These are phyloP conservation scores for Coniochaeta hoffmannii DNA, from an alignment of 2,329 filamentous ascomycete genomes.

Conservation along the genomic window DNA sequence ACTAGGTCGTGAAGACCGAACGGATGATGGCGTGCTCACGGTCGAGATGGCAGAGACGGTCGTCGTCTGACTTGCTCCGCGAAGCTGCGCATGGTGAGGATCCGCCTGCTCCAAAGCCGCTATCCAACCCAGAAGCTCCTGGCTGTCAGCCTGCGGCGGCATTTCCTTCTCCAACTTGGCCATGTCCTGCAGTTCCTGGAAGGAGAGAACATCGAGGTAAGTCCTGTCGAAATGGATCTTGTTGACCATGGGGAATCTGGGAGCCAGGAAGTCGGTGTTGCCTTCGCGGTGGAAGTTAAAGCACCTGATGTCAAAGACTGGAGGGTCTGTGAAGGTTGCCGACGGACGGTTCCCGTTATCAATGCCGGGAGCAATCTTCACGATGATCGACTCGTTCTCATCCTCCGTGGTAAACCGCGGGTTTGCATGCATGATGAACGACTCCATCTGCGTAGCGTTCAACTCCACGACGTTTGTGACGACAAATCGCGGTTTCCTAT, in stretches of 20 bases:
- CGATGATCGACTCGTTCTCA: slow-evolving; percentile 31
- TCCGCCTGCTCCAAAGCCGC: slow-evolving; percentile 50
- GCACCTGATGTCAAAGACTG: slow-evolving; percentile 74
- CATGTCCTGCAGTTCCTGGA: slow-evolving; percentile 61
- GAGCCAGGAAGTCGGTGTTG: slow-evolving; percentile 62
- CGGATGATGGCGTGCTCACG: slow-evolving; percentile 10
- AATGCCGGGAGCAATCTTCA: slow-evolving; percentile 39
- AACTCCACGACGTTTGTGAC: slow-evolving; percentile 59
- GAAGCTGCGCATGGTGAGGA: slow-evolving; percentile 32
- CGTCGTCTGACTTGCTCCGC: slow-evolving; percentile 37
- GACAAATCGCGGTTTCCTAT: slow-evolving; percentile 51
- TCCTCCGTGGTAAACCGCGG: slow-evolving; percentile 30
- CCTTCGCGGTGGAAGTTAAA: slow-evolving; percentile 70
- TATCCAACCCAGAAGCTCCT: slow-evolving; percentile 56
- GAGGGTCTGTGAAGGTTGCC: slow-evolving; percentile 58
- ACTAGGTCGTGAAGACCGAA: not conserved
- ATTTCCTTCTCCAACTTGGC: slow-evolving; percentile 49
- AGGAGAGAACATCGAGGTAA: slow-evolving; percentile 60
- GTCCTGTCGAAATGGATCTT: slow-evolving; percentile 74
- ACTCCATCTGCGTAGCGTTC: slow-evolving; percentile 40
- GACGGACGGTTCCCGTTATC: slow-evolving; percentile 34
- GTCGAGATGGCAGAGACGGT: slow-evolving; percentile 24
- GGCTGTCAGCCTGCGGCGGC: slow-evolving; percentile 44
- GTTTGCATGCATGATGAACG: slow-evolving; percentile 40
- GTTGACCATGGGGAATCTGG: slow-evolving; percentile 67